phyloP scores from a whole-genome alignment of 768 basidiomycete genomes.

The Podaxis sp. region DNA sequence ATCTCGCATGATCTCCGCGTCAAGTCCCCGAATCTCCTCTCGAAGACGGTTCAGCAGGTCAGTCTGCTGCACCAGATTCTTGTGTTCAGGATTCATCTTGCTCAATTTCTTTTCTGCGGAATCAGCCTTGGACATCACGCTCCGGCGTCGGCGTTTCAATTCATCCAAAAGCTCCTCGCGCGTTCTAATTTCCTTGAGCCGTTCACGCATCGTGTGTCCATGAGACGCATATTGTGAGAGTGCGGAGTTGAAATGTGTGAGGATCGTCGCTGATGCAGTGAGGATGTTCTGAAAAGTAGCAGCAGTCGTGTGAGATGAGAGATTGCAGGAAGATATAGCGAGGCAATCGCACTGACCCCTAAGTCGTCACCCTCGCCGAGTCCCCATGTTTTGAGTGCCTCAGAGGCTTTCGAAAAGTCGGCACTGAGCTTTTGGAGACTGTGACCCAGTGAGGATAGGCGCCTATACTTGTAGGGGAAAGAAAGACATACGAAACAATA shows the following conservation, averaged over 20 bases:
- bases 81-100: conserved; percentile 90
- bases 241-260: conserved; percentile 66
- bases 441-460: background rate
- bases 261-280: conserved; percentile 63
- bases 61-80: conserved; percentile 73
- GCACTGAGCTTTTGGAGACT: conserved; percentile 66
- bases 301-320: conserved; percentile 9
- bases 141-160: conserved; percentile 66
- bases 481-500: conserved; percentile 54
- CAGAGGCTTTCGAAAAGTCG: conserved; percentile 69
- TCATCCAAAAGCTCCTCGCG: conserved; percentile 84
- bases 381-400: conserved; percentile 74
- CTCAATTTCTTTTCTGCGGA: conserved; percentile 83
- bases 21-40: conserved; percentile 75
- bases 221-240: conserved; percentile 70
- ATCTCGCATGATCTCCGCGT: conserved; percentile 80
- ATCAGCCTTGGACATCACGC: conserved; percentile 70
- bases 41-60: conserved; percentile 69
- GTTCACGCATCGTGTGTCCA: conserved; percentile 66
- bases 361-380: conserved; percentile 82
- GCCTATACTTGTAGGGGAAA: background rate
- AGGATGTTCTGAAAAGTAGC: conserved; percentile 68
- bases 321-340: conserved; percentile 10
- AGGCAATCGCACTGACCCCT: conserved; percentile 59
- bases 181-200: conserved; percentile 81